Conservation (phyloP, 2,329 filamentous ascomycete species). For the Colletotrichum trifolii region DNA sequence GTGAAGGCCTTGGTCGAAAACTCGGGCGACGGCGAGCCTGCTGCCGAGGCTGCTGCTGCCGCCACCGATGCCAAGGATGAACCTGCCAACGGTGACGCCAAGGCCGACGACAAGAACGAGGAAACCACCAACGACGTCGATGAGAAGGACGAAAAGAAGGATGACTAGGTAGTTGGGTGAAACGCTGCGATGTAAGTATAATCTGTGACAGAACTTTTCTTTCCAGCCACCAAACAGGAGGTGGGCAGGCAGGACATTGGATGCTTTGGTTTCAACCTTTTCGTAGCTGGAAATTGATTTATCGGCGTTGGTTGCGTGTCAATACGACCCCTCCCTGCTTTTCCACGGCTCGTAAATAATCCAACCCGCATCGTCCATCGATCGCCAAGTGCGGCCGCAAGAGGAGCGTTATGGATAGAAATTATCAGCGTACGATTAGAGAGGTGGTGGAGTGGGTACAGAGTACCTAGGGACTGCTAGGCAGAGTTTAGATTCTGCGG, state of each 20-base stretch:
- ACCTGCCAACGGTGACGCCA: constrained; percentile 42
- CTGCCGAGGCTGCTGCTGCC: constrained; percentile 55
- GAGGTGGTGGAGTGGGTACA: constrained; percentile 30
- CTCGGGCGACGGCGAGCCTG: constrained; percentile 40
- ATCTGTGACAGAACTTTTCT: not conserved
- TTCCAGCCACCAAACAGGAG: not conserved
- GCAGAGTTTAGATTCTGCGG: not conserved
- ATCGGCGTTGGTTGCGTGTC: constrained; percentile 25
- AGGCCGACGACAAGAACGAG: constrained; percentile 38
- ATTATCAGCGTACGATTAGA: constrained; percentile 14
- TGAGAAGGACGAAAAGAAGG: constrained; percentile 32
- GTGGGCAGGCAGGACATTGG: constrained; percentile 6
- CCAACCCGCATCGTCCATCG: not conserved
- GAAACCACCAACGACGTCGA: constrained; percentile 36
- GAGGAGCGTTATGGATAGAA: constrained; percentile 2
- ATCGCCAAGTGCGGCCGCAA: constrained; percentile 3
- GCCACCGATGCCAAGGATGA: constrained; percentile 42
- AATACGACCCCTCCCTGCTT: not conserved
- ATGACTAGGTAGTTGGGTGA: constrained; percentile 20
- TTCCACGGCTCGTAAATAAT: not conserved
- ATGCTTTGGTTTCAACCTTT: constrained; percentile 20
- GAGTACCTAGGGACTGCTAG: too few species aligned
- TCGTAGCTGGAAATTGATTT: constrained; percentile 31
- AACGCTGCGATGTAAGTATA: constrained; percentile 24
- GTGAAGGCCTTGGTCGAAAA: constrained; percentile 76